phyloP scores from a whole-genome alignment of 352 stramenopile genomes.

The Phytophthora cactorum region DNA sequence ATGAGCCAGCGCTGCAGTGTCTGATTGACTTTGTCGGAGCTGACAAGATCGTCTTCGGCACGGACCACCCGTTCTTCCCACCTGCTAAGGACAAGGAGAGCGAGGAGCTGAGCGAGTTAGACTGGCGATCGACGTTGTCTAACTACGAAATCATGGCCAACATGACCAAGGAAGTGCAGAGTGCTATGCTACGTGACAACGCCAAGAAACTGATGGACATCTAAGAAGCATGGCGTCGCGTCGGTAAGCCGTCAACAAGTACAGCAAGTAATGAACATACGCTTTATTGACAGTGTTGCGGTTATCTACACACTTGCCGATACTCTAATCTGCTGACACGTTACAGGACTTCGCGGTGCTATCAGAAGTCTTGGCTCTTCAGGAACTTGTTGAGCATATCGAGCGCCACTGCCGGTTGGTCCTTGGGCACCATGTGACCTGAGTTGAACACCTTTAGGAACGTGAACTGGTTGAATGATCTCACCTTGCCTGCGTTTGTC shows the following conservation, averaged over 20 bases:
- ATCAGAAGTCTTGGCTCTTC: constrained; percentile 29
- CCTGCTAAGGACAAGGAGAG: constrained; percentile 29
- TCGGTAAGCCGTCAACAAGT: too few relatives aligned
- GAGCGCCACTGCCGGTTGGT: constrained; percentile 54
- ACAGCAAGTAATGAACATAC: neutral
- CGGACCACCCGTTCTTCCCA: constrained; percentile 75
- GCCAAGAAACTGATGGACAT: constrained; percentile 41
- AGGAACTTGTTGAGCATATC: constrained; percentile 77
- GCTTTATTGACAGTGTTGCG: too few relatives aligned
- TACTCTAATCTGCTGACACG: neutral
- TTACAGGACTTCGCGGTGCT: neutral
- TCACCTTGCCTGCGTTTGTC: constrained; percentile 29
- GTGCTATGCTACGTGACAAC: constrained; percentile 50
- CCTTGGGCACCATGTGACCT: constrained; percentile 62
- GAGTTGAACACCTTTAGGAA: constrained; percentile 64
- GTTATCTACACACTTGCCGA: constrained; percentile 20
- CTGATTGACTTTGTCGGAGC: constrained; percentile 59
- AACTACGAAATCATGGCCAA: constrained; percentile 62
- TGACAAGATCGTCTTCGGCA: constrained; percentile 68
- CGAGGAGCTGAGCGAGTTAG: constrained; percentile 28
- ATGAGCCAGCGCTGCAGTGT: constrained; percentile 55
- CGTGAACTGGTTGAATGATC: constrained; percentile 47
- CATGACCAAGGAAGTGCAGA: constrained; percentile 39
- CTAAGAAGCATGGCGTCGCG: neutral
- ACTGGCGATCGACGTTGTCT: constrained; percentile 49